Evolutionary conservation across 2,329 filamentous ascomycete genomes (phyloP).

Genomic region (Torrubiellomyces zombiae): DNA sequence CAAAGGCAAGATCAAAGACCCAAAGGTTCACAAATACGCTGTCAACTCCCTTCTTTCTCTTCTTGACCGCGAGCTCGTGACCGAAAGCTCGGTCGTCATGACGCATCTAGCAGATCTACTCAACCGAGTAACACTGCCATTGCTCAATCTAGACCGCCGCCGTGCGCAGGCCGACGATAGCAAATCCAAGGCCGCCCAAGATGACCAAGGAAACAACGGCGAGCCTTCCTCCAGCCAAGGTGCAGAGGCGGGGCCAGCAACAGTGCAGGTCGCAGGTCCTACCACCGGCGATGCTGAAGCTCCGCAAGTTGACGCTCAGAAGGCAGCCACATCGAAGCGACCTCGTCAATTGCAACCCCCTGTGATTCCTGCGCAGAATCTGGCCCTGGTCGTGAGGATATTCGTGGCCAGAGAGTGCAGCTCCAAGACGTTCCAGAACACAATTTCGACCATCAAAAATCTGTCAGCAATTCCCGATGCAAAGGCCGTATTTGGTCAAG

Average conservation of each 20-base stretch:
- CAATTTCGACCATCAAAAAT: conserved; percentile 96
- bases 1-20: conserved; percentile 81
- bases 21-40: conserved; percentile 70
- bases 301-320: conserved; percentile 15
- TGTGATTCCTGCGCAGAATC: conserved; percentile 71
- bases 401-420: conserved; percentile 92
- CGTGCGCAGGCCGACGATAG: conserved; percentile 54
- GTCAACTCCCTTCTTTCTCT: conserved; percentile 80
- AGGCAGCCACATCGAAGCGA: conserved; percentile 28
- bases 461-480: conserved; percentile 83
- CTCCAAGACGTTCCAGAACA: conserved; percentile 95
- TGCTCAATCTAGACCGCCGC: conserved; percentile 67
- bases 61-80: conserved; percentile 84
- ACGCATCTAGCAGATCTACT: conserved; percentile 77
- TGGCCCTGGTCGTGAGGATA: conserved; percentile 90
- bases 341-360: conserved; percentile 56
- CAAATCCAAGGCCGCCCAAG: conserved; percentile 22
- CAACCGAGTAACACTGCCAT: conserved; percentile 72
- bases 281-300: conserved; percentile 7
- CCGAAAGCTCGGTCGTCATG: conserved; percentile 96
- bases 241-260: conserved; percentile 15
- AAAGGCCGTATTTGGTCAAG: conserved; percentile 79
- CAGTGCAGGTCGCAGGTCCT: conserved; percentile 5
- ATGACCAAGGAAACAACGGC: conserved; percentile 16
- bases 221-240: conserved; percentile 8